Evolutionary conservation across 1,284 basidiomycete species (phyloP).

Genomic region (Ustilago crameri): DNA sequence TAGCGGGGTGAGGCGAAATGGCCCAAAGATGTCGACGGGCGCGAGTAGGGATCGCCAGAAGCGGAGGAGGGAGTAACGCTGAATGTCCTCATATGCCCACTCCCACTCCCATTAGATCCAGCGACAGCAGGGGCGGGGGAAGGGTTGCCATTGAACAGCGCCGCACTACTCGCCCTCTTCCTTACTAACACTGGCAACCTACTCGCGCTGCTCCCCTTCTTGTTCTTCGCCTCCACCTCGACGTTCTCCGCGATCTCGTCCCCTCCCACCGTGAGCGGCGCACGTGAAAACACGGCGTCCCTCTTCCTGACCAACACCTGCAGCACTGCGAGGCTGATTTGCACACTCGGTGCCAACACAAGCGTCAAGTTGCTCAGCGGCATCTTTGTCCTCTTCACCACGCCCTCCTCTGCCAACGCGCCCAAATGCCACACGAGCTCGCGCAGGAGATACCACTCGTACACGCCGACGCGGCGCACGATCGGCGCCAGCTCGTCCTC

Average conservation of each 20-base stretch:
- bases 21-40: constrained; percentile 40
- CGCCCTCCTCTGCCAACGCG: constrained; percentile 31
- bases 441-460: constrained; percentile 65
- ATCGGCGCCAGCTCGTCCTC: constrained; percentile 27
- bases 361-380: constrained; percentile 61
- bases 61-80: too few species aligned
- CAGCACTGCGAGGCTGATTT: constrained; percentile 51
- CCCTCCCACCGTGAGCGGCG: constrained; percentile 18
- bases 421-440: constrained; percentile 59
- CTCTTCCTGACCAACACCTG: constrained; percentile 54
- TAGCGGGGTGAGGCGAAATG: too few species aligned
- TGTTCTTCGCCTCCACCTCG: constrained; percentile 1
- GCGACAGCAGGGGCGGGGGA: too few species aligned
- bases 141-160: constrained; percentile 4
- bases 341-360: constrained; percentile 64
- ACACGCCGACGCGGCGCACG: constrained; percentile 43
- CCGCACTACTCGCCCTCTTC: constrained; percentile 24
- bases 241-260: neutral
- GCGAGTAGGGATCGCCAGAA: constrained; percentile 26
- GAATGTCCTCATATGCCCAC: too few species aligned
- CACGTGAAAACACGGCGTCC: constrained; percentile 38
- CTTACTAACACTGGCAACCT: too few species aligned
- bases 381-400: constrained; percentile 61
- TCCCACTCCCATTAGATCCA: too few species aligned
- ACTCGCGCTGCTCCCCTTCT: constrained; percentile 8